Conservation (phyloP, 2,329 filamentous ascomycete genomes). For the Amauroascus verrucosus region DNA sequence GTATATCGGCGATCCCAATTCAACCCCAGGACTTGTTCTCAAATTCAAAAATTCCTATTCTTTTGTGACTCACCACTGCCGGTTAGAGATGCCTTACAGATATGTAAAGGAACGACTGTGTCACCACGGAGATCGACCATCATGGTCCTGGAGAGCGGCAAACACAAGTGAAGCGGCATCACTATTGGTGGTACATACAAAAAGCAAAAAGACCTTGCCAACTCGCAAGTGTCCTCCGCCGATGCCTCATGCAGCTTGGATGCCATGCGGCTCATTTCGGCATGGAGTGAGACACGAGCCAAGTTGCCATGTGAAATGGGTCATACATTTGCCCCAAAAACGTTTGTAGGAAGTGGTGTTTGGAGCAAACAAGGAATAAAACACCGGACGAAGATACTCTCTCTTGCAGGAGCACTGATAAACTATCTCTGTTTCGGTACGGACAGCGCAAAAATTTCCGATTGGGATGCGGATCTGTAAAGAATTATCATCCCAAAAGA, state of each 20-base stretch:
- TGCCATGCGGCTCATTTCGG: neutral
- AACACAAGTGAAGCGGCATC: neutral
- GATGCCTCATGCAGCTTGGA: neutral
- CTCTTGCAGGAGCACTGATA: neutral
- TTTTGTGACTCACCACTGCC: neutral
- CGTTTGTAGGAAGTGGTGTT: neutral
- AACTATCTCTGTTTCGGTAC: neutral
- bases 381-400: neutral
- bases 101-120: neutral
- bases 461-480: neutral
- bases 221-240: neutral
- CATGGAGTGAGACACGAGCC: neutral
- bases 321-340: neutral
- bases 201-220: neutral
- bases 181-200: neutral
- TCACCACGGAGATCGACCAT: neutral
- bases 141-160: neutral
- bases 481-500: neutral
- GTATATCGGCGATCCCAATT: neutral
- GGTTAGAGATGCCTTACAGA: neutral
- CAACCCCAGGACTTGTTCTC: neutral
- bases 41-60: neutral
- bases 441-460: neutral
- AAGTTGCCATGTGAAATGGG: slow-evolving; percentile 3
- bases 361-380: neutral